These are phyloP conservation scores for Penicillium freii DNA, from an alignment of 2,329 filamentous ascomycete genomes.

Conservation along the genomic window DNA sequence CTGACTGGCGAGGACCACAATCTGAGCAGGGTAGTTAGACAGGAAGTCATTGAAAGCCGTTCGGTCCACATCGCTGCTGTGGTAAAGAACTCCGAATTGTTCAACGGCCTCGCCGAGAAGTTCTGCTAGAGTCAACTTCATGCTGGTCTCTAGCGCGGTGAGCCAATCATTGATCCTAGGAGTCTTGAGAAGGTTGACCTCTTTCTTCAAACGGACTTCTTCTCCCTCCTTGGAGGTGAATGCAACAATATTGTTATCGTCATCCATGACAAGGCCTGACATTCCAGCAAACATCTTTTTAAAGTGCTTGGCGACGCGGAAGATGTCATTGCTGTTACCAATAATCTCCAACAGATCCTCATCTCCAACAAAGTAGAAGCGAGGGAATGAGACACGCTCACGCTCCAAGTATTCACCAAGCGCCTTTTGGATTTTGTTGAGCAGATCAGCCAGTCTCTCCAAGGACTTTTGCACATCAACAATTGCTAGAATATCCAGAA, in stretches of 20 bases:
- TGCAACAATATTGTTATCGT: slow-evolving; percentile 83
- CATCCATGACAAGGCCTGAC: slow-evolving; percentile 84
- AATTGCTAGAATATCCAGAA: slow-evolving; percentile 94
- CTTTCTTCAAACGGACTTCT: slow-evolving; percentile 78
- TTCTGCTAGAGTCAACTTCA: slow-evolving; percentile 92
- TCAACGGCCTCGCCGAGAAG: slow-evolving; percentile 81
- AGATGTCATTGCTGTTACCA: slow-evolving; percentile 95
- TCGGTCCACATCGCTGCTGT: slow-evolving; percentile 66
- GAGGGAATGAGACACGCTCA: slow-evolving; percentile 93
- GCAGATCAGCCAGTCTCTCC: slow-evolving; percentile 89
- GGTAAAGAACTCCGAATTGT: slow-evolving; percentile 76
- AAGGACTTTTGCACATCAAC: slow-evolving; percentile 93
- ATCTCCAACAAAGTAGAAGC: slow-evolving; percentile 99
- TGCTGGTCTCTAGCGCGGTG: slow-evolving; percentile 83
- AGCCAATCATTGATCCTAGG: slow-evolving; percentile 99
- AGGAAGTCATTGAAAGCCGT: slow-evolving; percentile 77
- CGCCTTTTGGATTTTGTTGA: slow-evolving; percentile 99
- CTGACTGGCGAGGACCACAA: slow-evolving; percentile 92
- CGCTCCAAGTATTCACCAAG: slow-evolving; percentile 97
- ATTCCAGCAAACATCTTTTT: slow-evolving; percentile 99
- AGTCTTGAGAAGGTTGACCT: slow-evolving; percentile 88
- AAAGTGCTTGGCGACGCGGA: slow-evolving; percentile 96
- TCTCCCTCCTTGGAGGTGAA: slow-evolving; percentile 97
- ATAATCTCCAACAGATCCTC: slow-evolving; percentile 99
- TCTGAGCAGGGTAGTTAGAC: slow-evolving; percentile 80